These are phyloP conservation scores for Cornus controversa DNA, from an alignment of 148 eudicot genomes.

Conservation along the genomic window DNA sequence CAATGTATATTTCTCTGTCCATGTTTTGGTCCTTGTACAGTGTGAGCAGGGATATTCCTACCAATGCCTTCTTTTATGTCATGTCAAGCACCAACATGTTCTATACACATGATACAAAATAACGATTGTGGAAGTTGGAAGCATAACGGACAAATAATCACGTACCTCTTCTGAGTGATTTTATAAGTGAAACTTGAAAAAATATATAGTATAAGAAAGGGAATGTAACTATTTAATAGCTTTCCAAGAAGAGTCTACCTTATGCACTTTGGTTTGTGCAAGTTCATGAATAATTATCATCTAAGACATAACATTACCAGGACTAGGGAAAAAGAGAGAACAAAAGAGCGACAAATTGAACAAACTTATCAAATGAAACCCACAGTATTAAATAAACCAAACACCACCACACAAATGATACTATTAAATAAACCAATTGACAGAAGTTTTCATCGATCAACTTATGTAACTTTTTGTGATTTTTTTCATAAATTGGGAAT, in stretches of 20 bases:
- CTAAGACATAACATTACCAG: background rate
- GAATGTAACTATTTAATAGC: background rate
- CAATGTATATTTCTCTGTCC: too few species aligned
- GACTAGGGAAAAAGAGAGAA: too few species aligned
- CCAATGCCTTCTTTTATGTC: background rate
- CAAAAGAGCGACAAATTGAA: background rate
- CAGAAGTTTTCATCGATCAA: background rate
- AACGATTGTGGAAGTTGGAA: background rate
- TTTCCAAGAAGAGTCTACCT: background rate
- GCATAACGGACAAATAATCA: background rate
- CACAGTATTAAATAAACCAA: background rate
- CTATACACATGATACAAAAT: background rate
- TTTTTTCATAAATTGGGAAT: background rate
- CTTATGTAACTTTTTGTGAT: background rate
- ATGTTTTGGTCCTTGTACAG: too few species aligned
- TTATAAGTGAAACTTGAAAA: background rate
- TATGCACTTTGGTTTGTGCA: background rate
- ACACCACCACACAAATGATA: background rate
- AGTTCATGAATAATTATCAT: background rate
- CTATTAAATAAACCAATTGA: background rate
- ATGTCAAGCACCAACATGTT: background rate
- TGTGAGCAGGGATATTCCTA: too few species aligned
- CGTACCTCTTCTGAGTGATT: background rate
- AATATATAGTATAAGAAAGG: background rate
- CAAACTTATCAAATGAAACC: background rate